phyloP scores from a whole-genome alignment of 306 rosid species.

The Comarum palustre region DNA sequence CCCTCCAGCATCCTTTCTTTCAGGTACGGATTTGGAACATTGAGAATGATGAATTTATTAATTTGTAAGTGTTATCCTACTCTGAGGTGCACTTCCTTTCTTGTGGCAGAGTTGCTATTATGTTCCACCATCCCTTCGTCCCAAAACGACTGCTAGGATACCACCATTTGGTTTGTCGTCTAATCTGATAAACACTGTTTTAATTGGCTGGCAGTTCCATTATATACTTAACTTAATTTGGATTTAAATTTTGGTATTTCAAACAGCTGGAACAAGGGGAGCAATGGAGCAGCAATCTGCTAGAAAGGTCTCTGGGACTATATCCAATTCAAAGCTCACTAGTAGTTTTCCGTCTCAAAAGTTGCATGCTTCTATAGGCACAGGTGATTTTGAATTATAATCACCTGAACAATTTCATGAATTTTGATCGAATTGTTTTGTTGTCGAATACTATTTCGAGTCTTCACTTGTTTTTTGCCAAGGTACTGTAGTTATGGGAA shows the following conservation, averaged over 20 bases:
- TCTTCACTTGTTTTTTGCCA: background rate
- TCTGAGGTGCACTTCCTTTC: constrained; percentile 14
- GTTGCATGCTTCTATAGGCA: constrained; percentile 48
- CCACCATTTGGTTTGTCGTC: constrained; percentile 76
- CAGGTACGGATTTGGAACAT: constrained; percentile 44
- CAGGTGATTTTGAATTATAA: constrained; percentile 45
- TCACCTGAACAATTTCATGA: background rate
- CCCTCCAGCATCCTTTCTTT: constrained; percentile 97
- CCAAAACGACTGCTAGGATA: constrained; percentile 59
- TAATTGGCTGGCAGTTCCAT: background rate
- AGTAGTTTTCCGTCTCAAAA: constrained; percentile 57
- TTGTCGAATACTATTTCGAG: background rate
- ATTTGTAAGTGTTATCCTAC: background rate
- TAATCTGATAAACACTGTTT: background rate
- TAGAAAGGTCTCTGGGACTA: constrained; percentile 52
- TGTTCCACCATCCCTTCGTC: constrained; percentile 87
- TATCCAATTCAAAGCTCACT: constrained; percentile 52
- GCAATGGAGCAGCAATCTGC: constrained; percentile 52
- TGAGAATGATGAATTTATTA: background rate
- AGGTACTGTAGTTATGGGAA: background rate
- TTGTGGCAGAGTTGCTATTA: constrained; percentile 71
- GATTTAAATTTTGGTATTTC: background rate
- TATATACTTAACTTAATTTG: background rate
- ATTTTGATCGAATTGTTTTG: background rate
- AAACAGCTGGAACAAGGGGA: constrained; percentile 55